A percentile compares a stretch with the other conserved stretches of the same genome.
phyloP scores from a whole-genome alignment of 2,329 filamentous ascomycete species.

The Exophiala spinifera region DNA sequence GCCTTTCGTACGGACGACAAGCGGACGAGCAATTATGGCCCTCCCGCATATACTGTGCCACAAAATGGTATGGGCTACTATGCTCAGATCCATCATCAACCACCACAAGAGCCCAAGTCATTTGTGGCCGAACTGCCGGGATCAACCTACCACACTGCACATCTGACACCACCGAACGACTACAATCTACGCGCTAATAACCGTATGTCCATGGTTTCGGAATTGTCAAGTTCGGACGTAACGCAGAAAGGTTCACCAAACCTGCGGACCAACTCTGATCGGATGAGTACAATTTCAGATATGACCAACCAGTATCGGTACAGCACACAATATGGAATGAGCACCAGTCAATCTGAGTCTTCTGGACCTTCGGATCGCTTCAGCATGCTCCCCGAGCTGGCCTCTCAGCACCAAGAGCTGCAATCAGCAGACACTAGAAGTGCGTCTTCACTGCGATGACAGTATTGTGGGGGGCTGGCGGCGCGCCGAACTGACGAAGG shows the following conservation, averaged over 20 bases:
- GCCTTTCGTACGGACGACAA: constrained; percentile 22
- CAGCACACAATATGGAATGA: neutral
- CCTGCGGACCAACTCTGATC: constrained; percentile 14
- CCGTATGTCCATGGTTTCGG: constrained; percentile 22
- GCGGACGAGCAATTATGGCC: constrained; percentile 11
- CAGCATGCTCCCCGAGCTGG: constrained; percentile 18
- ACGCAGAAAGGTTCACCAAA: constrained; percentile 17
- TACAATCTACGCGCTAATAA: constrained; percentile 2
- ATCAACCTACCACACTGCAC: constrained; percentile 16
- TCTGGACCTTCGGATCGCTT: constrained; percentile 16
- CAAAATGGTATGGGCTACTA: constrained; percentile 18
- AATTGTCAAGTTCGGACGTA: constrained; percentile 17
- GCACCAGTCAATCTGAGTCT: constrained; percentile 5
- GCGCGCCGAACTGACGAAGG: neutral
- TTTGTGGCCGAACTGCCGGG: constrained; percentile 26
- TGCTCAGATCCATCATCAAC: constrained; percentile 10
- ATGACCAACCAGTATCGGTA: constrained; percentile 5
- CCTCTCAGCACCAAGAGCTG: constrained; percentile 9
- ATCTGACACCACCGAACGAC: constrained; percentile 7
- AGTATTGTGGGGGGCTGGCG: neutral
- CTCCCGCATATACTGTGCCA: constrained; percentile 8
- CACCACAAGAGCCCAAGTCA: constrained; percentile 13
- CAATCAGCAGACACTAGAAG: neutral
- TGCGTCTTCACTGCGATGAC: neutral
- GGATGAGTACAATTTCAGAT: constrained; percentile 9